phyloP scores from a whole-genome alignment of 2,329 filamentous ascomycete species.

The Curvularia sp. region DNA sequence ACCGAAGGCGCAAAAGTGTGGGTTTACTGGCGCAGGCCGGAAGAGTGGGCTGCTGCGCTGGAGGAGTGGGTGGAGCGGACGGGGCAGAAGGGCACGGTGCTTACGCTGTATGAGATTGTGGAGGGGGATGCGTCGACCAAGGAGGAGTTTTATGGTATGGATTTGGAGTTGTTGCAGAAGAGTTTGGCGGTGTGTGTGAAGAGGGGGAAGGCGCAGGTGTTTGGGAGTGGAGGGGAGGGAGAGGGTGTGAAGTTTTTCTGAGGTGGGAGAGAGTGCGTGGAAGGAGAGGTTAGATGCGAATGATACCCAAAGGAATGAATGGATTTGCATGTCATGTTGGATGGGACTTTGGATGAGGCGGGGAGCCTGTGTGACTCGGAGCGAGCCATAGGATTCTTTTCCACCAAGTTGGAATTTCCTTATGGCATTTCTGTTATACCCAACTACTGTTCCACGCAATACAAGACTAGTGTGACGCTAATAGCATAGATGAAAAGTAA shows the following conservation, averaged over 20 bases:
- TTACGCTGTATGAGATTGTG: conserved; percentile 90
- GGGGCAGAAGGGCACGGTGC: conserved; percentile 83
- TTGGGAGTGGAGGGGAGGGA: conserved; percentile 74
- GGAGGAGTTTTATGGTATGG: conserved; percentile 84
- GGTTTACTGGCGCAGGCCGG: conserved; percentile 84
- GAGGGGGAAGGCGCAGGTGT: conserved; percentile 89
- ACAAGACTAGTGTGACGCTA: background rate
- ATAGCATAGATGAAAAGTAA: background rate
- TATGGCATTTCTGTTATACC: background rate
- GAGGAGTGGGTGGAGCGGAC: conserved; percentile 84
- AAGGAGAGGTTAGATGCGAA: background rate
- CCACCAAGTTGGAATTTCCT: background rate
- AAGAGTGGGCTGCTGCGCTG: conserved; percentile 86
- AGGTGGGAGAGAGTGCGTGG: background rate
- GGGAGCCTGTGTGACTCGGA: background rate
- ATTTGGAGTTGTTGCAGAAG: conserved; percentile 78
- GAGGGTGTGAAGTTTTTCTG: conserved; percentile 93
- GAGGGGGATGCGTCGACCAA: conserved; percentile 80
- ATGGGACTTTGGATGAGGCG: background rate
- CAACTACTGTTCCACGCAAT: background rate
- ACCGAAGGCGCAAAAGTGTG: conserved; percentile 58
- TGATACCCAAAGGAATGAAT: conserved; percentile 2
- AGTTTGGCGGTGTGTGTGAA: conserved; percentile 84
- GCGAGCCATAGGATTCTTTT: background rate
- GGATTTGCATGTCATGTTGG: background rate